Percentiles rank a stretch among this genome's conserved stretches.
Evolutionary conservation across 306 rosid species (phyloP).

Genomic region (Fragaria vesca): DNA sequence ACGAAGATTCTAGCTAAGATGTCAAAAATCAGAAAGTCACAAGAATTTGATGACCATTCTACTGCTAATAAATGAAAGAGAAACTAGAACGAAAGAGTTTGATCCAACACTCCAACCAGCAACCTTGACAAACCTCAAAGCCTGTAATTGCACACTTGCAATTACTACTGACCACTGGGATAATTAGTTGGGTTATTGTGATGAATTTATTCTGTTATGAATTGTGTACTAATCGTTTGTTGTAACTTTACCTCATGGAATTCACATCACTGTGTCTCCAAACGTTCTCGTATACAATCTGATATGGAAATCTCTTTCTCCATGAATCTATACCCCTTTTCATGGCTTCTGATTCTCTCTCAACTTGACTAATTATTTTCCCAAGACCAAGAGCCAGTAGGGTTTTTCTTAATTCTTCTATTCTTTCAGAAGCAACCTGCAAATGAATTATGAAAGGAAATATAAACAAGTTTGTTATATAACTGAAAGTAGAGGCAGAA

Average conservation of each 20-base stretch:
- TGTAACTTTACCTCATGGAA: background rate
- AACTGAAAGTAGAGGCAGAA: background rate
- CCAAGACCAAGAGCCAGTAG: background rate
- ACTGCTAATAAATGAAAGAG: background rate
- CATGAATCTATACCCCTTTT: slow-evolving; percentile 8
- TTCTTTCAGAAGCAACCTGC: slow-evolving; percentile 14
- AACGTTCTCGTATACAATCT: background rate
- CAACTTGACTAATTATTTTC: background rate
- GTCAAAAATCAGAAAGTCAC: background rate
- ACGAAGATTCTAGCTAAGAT: background rate
- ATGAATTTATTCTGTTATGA: background rate
- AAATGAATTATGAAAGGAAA: background rate
- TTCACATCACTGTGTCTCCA: background rate
- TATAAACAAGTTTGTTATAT: background rate
- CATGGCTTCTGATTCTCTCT: slow-evolving; percentile 4
- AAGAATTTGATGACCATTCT: background rate
- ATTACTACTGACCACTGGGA: background rate
- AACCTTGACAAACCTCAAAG: background rate
- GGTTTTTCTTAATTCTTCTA: slow-evolving; percentile 16
- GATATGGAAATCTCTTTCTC: background rate
- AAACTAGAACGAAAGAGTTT: background rate
- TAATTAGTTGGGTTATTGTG: background rate
- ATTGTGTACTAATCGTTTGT: background rate
- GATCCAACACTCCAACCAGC: background rate
- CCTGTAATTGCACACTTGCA: background rate